Evolutionary conservation across 768 basidiomycete genomes (phyloP).

Genomic region (Pulveroboletus sp.): DNA sequence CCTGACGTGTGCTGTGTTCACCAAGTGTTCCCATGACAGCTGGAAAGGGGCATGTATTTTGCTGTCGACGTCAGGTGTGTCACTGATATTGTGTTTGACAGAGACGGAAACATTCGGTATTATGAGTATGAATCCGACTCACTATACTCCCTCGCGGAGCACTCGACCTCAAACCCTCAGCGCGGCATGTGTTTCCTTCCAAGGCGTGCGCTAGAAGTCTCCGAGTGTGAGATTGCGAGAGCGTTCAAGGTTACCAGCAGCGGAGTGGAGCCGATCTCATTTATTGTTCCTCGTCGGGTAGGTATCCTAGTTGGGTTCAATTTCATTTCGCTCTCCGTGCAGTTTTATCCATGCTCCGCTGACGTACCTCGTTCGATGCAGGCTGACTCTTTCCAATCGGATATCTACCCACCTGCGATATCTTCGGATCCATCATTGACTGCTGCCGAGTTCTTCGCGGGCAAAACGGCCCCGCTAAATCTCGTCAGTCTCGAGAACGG

Average conservation of each 20-base stretch:
- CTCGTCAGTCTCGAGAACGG: slow-evolving; percentile 78
- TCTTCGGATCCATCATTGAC: slow-evolving; percentile 75
- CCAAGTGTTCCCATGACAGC: slow-evolving; percentile 36
- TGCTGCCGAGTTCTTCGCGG: slow-evolving; percentile 83
- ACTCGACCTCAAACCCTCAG: slow-evolving; percentile 89
- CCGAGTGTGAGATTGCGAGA: slow-evolving; percentile 92
- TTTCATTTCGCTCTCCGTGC: background rate
- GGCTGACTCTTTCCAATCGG: slow-evolving; percentile 95
- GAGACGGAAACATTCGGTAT: slow-evolving; percentile 97
- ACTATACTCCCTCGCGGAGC: slow-evolving; percentile 70
- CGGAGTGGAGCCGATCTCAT: slow-evolving; percentile 85
- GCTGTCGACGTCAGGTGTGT: background rate
- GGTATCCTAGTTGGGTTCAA: slow-evolving; percentile 8
- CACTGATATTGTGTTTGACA: slow-evolving; percentile 27
- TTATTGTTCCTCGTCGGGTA: slow-evolving; percentile 92
- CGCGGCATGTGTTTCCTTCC: slow-evolving; percentile 98
- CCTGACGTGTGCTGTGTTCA: background rate
- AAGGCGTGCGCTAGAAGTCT: slow-evolving; percentile 80
- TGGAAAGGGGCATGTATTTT: slow-evolving; percentile 73
- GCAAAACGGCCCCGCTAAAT: slow-evolving; percentile 75
- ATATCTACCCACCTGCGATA: slow-evolving; percentile 92
- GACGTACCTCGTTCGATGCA: slow-evolving; percentile 25
- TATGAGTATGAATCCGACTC: slow-evolving; percentile 91
- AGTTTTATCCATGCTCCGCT: background rate
- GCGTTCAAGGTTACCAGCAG: slow-evolving; percentile 81